Evolutionary conservation across 495 filamentous ascomycete species (phyloP).

Genomic region (Penicillium daleae): DNA sequence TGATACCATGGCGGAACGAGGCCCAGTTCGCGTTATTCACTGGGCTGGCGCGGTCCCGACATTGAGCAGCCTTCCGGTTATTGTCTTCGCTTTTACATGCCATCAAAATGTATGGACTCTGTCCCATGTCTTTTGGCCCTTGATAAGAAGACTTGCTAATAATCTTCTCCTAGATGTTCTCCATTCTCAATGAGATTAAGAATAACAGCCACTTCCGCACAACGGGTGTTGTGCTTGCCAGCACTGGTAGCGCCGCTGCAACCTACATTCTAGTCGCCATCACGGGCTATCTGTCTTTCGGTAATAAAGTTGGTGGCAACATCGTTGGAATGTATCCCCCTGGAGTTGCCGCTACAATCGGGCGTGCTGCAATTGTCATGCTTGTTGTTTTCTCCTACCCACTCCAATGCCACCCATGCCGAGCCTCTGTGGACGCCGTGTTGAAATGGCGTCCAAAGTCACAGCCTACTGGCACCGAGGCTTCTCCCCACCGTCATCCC

Average conservation of each 20-base stretch:
- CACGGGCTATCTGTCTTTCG: conserved; percentile 94
- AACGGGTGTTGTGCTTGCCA: conserved; percentile 76
- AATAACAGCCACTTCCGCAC: conserved; percentile 84
- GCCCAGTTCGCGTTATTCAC: conserved; percentile 69
- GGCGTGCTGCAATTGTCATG: conserved; percentile 91
- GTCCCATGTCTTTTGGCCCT: conserved; percentile 6
- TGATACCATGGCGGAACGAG: conserved; percentile 73
- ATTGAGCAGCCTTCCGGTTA: conserved; percentile 86
- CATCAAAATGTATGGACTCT: conserved; percentile 81
- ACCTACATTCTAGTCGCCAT: conserved; percentile 92
- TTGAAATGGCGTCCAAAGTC: conserved; percentile 81
- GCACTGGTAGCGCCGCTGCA: conserved; percentile 77
- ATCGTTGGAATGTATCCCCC: conserved; percentile 91
- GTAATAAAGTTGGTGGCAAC: conserved; percentile 82
- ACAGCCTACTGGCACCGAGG: conserved; percentile 40
- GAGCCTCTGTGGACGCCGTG: conserved; percentile 90
- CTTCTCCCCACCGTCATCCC: conserved; percentile 51
- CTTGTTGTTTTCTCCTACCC: conserved; percentile 98
- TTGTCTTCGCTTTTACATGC: conserved; percentile 98
- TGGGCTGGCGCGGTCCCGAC: conserved; percentile 80
- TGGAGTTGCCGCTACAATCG: conserved; percentile 84
- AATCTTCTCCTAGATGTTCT: conserved; percentile 82
- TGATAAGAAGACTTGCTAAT: conserved; percentile 11
- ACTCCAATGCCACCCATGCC: conserved; percentile 91
- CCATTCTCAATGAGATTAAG: conserved; percentile 91